Evolutionary conservation across 169 alveolate genomes (phyloP).

Genomic region (Theileria luwenshuni): DNA sequence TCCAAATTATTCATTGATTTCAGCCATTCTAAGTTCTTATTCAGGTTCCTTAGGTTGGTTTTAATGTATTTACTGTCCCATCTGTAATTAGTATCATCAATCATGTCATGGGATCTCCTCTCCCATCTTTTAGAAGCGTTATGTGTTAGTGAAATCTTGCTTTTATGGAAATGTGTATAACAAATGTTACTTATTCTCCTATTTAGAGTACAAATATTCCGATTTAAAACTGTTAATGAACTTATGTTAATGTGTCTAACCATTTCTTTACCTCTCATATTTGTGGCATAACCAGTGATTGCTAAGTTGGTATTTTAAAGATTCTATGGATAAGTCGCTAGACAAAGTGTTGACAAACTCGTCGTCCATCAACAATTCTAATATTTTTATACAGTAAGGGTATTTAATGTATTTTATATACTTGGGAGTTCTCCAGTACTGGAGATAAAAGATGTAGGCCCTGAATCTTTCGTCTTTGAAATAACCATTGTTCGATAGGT

Average conservation of each 20-base stretch:
- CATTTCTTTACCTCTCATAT: conserved; percentile 39
- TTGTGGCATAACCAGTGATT: conserved; percentile 65
- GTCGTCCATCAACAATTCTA: conserved; percentile 71
- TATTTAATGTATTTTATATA: conserved; percentile 69
- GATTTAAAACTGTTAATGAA: background rate
- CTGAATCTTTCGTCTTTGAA: conserved; percentile 70
- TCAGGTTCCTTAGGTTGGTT: conserved; percentile 6
- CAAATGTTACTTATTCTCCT: background rate
- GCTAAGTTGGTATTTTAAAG: conserved; percentile 39
- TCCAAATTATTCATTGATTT: background rate
- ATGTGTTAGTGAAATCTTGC: background rate
- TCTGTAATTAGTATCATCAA: conserved; percentile 28
- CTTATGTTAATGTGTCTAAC: background rate
- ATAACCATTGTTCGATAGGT: conserved; percentile 64
- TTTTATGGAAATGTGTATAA: background rate
- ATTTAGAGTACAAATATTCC: background rate
- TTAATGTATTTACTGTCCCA: conserved; percentile 7
- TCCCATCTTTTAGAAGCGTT: background rate
- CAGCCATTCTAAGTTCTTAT: conserved; percentile 48
- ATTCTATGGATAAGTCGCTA: conserved; percentile 40
- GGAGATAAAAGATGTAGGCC: conserved; percentile 71
- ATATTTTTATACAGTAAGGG: conserved; percentile 73
- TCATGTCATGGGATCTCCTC: conserved; percentile 4
- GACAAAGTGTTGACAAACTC: conserved; percentile 40
- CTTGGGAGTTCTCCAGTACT: conserved; percentile 70